Percentiles rank a stretch among this genome's conserved stretches.
These are phyloP conservation scores for Rhododendron ovatum DNA, from an alignment of 148 eudicot species.

Conservation along the genomic window DNA sequence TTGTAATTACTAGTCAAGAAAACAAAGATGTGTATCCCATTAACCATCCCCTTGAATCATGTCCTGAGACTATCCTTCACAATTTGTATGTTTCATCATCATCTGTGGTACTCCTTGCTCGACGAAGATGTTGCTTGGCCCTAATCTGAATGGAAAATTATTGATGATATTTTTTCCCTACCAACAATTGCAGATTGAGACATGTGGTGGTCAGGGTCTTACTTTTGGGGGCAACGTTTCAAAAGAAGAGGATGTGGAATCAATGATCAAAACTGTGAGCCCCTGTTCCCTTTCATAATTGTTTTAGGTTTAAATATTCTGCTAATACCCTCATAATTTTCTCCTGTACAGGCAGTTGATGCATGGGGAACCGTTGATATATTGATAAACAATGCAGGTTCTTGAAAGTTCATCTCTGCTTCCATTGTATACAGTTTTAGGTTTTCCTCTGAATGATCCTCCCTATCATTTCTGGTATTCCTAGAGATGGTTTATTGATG, in stretches of 20 bases:
- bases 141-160: not conserved
- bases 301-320: not conserved
- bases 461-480: constrained; percentile 57
- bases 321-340: not conserved
- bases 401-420: constrained; percentile 3
- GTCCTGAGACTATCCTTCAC: not conserved
- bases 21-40: not conserved
- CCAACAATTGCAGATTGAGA: constrained; percentile 60
- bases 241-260: constrained; percentile 86
- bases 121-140: not conserved
- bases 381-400: constrained; percentile 94
- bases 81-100: not conserved
- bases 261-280: constrained; percentile 93
- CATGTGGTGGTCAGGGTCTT: constrained; percentile 72
- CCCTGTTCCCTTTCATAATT: not conserved
- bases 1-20: not conserved
- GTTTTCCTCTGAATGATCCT: constrained; percentile 1
- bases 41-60: not conserved
- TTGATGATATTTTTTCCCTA: not conserved
- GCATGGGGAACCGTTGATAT: constrained; percentile 98
- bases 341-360: constrained; percentile 63
- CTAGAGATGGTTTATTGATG: constrained; percentile 93
- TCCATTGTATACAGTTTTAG: not conserved
- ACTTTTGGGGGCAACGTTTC: constrained; percentile 93
- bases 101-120: not conserved